phyloP scores from a whole-genome alignment of 495 filamentous ascomycete genomes.

The Tetracladium setigerum region DNA sequence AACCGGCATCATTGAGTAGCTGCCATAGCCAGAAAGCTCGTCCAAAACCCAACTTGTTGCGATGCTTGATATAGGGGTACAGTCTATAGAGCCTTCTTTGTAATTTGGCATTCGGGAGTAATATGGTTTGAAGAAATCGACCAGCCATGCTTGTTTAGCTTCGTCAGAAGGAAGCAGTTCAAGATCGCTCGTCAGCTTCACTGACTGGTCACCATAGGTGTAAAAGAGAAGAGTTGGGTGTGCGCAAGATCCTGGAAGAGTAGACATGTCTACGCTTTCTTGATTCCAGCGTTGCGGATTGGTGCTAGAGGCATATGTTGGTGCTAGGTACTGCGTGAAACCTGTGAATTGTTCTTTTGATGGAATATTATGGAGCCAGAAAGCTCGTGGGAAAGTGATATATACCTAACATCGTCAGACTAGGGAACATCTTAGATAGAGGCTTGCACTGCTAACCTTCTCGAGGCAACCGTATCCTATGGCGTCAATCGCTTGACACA shows the following conservation, averaged over 20 bases:
- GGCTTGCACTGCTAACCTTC: slow-evolving; percentile 44
- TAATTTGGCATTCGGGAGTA: slow-evolving; percentile 69
- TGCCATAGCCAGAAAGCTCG: slow-evolving; percentile 79
- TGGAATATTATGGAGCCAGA: slow-evolving; percentile 34
- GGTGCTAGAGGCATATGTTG: slow-evolving; percentile 46
- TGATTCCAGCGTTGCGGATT: slow-evolving; percentile 70
- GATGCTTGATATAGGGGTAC: slow-evolving; percentile 53
- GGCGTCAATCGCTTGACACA: slow-evolving; percentile 63
- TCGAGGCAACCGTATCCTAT: slow-evolving; percentile 87
- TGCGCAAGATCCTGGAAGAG: slow-evolving; percentile 47
- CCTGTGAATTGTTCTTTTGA: slow-evolving; percentile 29
- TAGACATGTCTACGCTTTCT: slow-evolving; percentile 70
- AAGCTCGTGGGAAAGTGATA: slow-evolving; percentile 71
- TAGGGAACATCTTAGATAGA: neutral
- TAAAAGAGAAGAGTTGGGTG: slow-evolving; percentile 94
- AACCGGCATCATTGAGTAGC: slow-evolving; percentile 82
- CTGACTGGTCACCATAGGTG: slow-evolving; percentile 60
- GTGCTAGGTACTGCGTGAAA: slow-evolving; percentile 66
- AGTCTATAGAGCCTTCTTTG: slow-evolving; percentile 38
- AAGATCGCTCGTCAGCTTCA: slow-evolving; percentile 29
- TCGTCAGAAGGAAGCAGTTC: slow-evolving; percentile 24
- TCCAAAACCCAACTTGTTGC: slow-evolving; percentile 80
- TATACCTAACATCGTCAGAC: slow-evolving; percentile 51
- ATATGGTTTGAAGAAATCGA: slow-evolving; percentile 64
- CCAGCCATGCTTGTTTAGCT: slow-evolving; percentile 36